A percentile compares a stretch with the other conserved stretches of the same genome.
Evolutionary conservation across 1,284 basidiomycete genomes (phyloP).

Genomic region (Meira miltonrushii): DNA sequence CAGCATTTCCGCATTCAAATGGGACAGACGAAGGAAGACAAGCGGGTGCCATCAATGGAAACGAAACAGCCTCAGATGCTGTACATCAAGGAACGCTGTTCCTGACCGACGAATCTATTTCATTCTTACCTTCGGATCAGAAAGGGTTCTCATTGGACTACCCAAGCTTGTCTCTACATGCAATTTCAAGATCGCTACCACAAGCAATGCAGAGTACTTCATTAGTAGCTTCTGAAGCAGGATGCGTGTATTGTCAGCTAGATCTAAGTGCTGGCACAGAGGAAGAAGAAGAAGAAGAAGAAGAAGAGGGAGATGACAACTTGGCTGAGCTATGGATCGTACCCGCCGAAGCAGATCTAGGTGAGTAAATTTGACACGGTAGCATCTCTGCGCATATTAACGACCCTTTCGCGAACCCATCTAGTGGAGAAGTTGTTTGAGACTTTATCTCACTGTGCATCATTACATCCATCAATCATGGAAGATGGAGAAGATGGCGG

Average conservation of each 20-base stretch:
- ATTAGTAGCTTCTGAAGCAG: background rate
- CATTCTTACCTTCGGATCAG: slow-evolving; percentile 23
- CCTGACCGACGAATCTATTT: slow-evolving; percentile 19
- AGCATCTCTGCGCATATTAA: background rate
- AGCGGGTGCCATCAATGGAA: too few relatives aligned
- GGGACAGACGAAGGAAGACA: background rate
- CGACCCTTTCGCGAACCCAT: slow-evolving; percentile 15
- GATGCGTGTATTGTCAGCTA: slow-evolving; percentile 48
- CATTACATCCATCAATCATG: slow-evolving; percentile 67
- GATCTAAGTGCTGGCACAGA: slow-evolving; percentile 34
- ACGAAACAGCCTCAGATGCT: background rate
- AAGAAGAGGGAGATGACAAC: slow-evolving; percentile 24
- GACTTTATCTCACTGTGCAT: slow-evolving; percentile 78
- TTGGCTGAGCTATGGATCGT: slow-evolving; percentile 43
- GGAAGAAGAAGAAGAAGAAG: slow-evolving; percentile 26
- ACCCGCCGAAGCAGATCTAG: slow-evolving; percentile 19
- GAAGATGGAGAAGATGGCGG: slow-evolving; percentile 56
- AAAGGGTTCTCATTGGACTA: slow-evolving; percentile 39
- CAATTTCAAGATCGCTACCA: slow-evolving; percentile 39
- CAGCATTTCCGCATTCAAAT: background rate
- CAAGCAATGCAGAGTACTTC: slow-evolving; percentile 15
- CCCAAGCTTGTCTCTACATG: slow-evolving; percentile 43
- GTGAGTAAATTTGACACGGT: slow-evolving; percentile 7
- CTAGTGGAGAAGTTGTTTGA: slow-evolving; percentile 82
- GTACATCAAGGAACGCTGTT: slow-evolving; percentile 12